Base-by-base conservation (phyloP, 768 basidiomycete species). In the Psilocybe tampanensis region DNA sequence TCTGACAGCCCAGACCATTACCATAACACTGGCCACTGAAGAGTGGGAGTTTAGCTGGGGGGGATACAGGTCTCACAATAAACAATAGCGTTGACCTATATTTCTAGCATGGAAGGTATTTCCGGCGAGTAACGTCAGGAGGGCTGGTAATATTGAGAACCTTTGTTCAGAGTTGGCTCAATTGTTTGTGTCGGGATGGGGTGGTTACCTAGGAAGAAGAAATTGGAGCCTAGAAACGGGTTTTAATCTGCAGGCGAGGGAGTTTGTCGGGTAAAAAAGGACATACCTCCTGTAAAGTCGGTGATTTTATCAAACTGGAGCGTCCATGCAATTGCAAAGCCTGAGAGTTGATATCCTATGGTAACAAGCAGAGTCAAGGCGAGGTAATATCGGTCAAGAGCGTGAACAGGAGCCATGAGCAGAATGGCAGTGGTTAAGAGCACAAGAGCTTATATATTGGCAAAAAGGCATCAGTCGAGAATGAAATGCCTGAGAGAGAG, bases 221-320 rank as follows among this genome's bases (percentile, higher is more conserved):
- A 88, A 66, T 89, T 89, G 15, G 83, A 85, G 21, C 86, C 87
- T 71, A 43, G 2, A 11, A 13, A 41, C n/a, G 34, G 21, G 41
- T 43, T 3, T 52, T 41, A 42, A 48, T 51, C 18, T 32, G 36
- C 23, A 34, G 26, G 9, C 24, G n/a, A 8, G 24, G 9, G 22
- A 44, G 26, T 18, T 9, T 21, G 22, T 21, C 52, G 26, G 62
- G 11, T 22, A 54, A 45, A 36, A 47, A 55, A 60, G 51, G 49
- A 54, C 60, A 72, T 19, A 79, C 81, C 80, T 60, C 84, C 84
- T 2, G 83, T 86, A 55, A 88, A 84, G 69, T 88, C 88, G 12
- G 87, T 89, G 44, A 89, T 84, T 67, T 90, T 89, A 70, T 90
- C 87, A 62, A 88, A 86, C 73, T 87, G 81, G 36, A 86, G 73